Evolutionary conservation across 352 stramenopile genomes (phyloP).

Genomic region (Globisporangium orthogonon): DNA sequence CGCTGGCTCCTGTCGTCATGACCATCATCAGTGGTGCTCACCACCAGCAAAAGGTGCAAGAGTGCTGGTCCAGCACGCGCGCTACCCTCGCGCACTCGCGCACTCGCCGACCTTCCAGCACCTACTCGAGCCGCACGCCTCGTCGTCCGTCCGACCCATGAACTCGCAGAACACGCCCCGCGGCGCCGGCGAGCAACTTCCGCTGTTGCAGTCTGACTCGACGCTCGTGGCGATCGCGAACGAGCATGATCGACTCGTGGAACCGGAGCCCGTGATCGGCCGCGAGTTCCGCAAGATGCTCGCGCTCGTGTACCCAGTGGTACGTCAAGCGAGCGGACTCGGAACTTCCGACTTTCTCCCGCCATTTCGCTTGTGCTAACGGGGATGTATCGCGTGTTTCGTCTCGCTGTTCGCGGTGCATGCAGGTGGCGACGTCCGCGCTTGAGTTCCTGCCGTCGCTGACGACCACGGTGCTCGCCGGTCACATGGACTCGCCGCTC

Average conservation of each 20-base stretch:
- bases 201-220: conserved; percentile 6
- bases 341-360: too few relatives aligned
- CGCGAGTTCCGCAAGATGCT: conserved; percentile 18
- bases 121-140: too few relatives aligned
- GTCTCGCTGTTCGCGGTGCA: too few relatives aligned
- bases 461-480: conserved; percentile 48
- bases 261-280: conserved; percentile 12
- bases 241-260: conserved; percentile 19
- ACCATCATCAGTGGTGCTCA: too few relatives aligned
- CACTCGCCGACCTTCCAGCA: too few relatives aligned
- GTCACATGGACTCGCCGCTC: conserved; percentile 50
- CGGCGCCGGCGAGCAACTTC: not conserved
- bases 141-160: too few relatives aligned
- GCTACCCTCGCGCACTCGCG: too few relatives aligned
- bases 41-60: too few relatives aligned
- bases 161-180: not conserved
- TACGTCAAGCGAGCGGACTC: conserved; percentile 1
- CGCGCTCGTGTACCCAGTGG: conserved; percentile 20
- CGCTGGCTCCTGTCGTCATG: too few relatives aligned
- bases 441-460: conserved; percentile 50
- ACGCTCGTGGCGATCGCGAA: conserved; percentile 13
- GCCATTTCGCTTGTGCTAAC: not conserved
- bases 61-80: too few relatives aligned
- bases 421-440: conserved; percentile 23
- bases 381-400: not conserved